These are phyloP conservation scores for Hypoxylon sp. DNA, from an alignment of 2,329 filamentous ascomycete genomes.

Conservation along the genomic window DNA sequence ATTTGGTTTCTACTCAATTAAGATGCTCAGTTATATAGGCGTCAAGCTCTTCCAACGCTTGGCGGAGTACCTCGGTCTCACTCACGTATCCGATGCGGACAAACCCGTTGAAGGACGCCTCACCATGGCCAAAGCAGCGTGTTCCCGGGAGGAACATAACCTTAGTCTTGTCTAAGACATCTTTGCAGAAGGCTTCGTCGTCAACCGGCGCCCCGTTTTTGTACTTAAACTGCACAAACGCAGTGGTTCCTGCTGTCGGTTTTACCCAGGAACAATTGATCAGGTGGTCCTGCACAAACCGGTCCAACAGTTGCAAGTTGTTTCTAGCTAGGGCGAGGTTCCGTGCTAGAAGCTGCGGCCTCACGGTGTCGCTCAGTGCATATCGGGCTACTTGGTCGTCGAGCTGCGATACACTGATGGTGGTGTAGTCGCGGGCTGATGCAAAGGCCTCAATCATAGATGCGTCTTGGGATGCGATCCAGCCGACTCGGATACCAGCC, in stretches of 20 bases:
- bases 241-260: slow-evolving; percentile 84
- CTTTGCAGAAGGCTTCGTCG: slow-evolving; percentile 79
- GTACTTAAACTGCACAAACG: slow-evolving; percentile 77
- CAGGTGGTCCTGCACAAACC: slow-evolving; percentile 73
- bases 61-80: slow-evolving; percentile 76
- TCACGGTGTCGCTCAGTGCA: slow-evolving; percentile 71
- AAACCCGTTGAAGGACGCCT: slow-evolving; percentile 73
- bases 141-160: slow-evolving; percentile 83
- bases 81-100: slow-evolving; percentile 84
- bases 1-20: background rate
- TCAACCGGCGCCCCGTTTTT: slow-evolving; percentile 74
- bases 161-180: slow-evolving; percentile 76
- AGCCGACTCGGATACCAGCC: slow-evolving; percentile 85
- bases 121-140: slow-evolving; percentile 75
- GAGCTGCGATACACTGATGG: slow-evolving; percentile 86
- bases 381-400: slow-evolving; percentile 85
- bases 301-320: slow-evolving; percentile 73
- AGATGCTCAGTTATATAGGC: slow-evolving; percentile 59
- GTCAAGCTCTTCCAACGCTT: slow-evolving; percentile 70
- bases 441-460: slow-evolving; percentile 75
- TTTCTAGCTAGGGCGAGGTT: slow-evolving; percentile 73
- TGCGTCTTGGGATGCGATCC: slow-evolving; percentile 79
- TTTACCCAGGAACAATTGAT: slow-evolving; percentile 76
- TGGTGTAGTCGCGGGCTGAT: slow-evolving; percentile 82
- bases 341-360: slow-evolving; percentile 64